Conservation (phyloP, 2,329 filamentous ascomycete genomes). For the Cladophialophora chaetospira region DNA sequence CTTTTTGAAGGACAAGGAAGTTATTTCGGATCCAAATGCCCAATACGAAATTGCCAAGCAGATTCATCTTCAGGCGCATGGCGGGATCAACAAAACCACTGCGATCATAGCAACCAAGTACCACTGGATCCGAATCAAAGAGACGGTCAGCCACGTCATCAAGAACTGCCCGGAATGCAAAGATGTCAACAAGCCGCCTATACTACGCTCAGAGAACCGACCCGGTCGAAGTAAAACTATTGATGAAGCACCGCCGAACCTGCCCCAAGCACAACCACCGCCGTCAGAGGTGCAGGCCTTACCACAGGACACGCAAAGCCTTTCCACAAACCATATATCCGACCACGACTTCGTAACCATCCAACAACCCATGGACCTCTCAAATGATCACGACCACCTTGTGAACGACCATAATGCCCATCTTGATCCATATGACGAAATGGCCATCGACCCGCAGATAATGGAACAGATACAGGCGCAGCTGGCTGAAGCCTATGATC, state of each 20-base stretch:
- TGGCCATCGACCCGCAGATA: slow-evolving; percentile 64
- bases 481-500: slow-evolving; percentile 27
- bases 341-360: slow-evolving; percentile 27
- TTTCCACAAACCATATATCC: slow-evolving; percentile 22
- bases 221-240: slow-evolving; percentile 33
- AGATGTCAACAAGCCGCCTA: slow-evolving; percentile 66
- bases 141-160: slow-evolving; percentile 93
- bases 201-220: slow-evolving; percentile 35
- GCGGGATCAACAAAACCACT: slow-evolving; percentile 97
- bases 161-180: slow-evolving; percentile 89
- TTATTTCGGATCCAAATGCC: slow-evolving; percentile 82
- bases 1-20: slow-evolving; percentile 97
- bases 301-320: slow-evolving; percentile 15
- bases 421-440: slow-evolving; percentile 48
- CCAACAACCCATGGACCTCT: slow-evolving; percentile 30
- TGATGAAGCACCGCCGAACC: slow-evolving; percentile 23
- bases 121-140: slow-evolving; percentile 98
- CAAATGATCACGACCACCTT: slow-evolving; percentile 40
- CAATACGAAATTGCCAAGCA: slow-evolving; percentile 87
- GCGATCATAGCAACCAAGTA: slow-evolving; percentile 90
- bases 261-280: background rate
- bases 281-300: slow-evolving; percentile 14
- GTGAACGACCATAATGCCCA: slow-evolving; percentile 37
- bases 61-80: slow-evolving; percentile 75
- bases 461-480: slow-evolving; percentile 54